phyloP scores from a whole-genome alignment of 768 basidiomycete genomes.

The Suillus americanus region DNA sequence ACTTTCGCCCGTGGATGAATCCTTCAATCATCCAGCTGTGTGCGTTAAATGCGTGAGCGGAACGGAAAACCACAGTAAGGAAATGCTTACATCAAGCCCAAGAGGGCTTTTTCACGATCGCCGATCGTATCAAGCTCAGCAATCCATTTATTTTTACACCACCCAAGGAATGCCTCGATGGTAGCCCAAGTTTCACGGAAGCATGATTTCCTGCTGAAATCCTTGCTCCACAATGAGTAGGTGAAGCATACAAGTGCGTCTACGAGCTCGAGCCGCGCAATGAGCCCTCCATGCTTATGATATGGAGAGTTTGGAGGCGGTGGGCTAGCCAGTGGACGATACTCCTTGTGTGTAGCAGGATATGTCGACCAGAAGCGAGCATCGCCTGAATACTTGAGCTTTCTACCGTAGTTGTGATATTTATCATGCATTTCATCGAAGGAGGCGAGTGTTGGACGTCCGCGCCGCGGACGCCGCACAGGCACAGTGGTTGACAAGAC shows the following conservation, averaged over 20 bases:
- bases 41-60: constrained; percentile 26
- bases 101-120: constrained; percentile 56
- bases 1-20: constrained; percentile 61
- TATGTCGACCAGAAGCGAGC: constrained; percentile 76
- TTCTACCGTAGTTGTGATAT: constrained; percentile 67
- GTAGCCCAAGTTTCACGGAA: constrained; percentile 65
- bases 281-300: constrained; percentile 71
- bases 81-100: constrained; percentile 76
- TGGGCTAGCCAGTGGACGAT: constrained; percentile 60
- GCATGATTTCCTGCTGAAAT: constrained; percentile 56
- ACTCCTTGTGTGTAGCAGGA: constrained; percentile 61
- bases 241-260: constrained; percentile 84
- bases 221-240: constrained; percentile 80
- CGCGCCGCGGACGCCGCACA: constrained; percentile 66
- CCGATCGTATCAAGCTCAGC: constrained; percentile 38
- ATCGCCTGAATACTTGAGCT: constrained; percentile 84
- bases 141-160: constrained; percentile 73
- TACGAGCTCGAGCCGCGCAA: constrained; percentile 76
- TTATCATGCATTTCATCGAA: constrained; percentile 65
- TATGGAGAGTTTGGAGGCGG: constrained; percentile 68
- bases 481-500: constrained; percentile 45
- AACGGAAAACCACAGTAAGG: constrained; percentile 13
- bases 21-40: constrained; percentile 77
- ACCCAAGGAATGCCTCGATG: constrained; percentile 65
- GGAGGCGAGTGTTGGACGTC: constrained; percentile 45